These are phyloP conservation scores for Syncephalastrum racemosum DNA, from an alignment of 371 early-diverging fungal species.

Conservation along the genomic window DNA sequence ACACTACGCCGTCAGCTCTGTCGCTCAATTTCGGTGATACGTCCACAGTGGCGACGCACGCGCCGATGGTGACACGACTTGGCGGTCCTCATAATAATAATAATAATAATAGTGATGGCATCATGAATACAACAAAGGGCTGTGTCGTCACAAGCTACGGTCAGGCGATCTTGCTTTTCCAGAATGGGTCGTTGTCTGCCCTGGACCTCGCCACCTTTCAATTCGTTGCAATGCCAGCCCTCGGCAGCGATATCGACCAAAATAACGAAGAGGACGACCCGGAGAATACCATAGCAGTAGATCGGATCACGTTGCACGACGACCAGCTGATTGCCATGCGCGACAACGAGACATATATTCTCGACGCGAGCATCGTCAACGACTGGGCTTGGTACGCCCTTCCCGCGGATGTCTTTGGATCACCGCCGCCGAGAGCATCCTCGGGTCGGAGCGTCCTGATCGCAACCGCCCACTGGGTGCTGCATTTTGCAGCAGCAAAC, in stretches of 20 bases:
- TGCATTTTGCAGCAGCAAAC: conserved; percentile 7
- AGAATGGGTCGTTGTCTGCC: neutral
- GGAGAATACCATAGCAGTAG: too few species aligned
- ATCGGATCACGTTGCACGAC: conserved; percentile 11
- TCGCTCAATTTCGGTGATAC: neutral
- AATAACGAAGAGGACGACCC: too few species aligned
- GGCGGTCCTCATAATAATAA: too few species aligned
- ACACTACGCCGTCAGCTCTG: neutral
- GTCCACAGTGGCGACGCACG: too few species aligned
- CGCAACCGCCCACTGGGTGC: conserved; percentile 10
- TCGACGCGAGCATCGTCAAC: conserved; percentile 9
- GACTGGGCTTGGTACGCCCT: conserved; percentile 12
- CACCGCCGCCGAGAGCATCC: conserved; percentile 1
- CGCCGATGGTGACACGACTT: conserved; percentile 3
- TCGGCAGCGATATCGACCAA: too few species aligned
- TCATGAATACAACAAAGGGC: neutral
- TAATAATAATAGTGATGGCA: too few species aligned
- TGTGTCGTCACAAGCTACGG: conserved; percentile 23
- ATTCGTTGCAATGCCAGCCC: neutral
- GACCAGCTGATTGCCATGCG: conserved; percentile 12
- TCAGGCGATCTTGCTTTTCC: conserved; percentile 13
- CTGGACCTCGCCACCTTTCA: conserved; percentile 6
- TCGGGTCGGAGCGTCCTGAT: too few species aligned
- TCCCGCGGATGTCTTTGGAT: conserved; percentile 1
- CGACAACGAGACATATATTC: conserved; percentile 7